phyloP scores from a whole-genome alignment of 2,329 filamentous ascomycete genomes.

The Apiospora hydei region DNA sequence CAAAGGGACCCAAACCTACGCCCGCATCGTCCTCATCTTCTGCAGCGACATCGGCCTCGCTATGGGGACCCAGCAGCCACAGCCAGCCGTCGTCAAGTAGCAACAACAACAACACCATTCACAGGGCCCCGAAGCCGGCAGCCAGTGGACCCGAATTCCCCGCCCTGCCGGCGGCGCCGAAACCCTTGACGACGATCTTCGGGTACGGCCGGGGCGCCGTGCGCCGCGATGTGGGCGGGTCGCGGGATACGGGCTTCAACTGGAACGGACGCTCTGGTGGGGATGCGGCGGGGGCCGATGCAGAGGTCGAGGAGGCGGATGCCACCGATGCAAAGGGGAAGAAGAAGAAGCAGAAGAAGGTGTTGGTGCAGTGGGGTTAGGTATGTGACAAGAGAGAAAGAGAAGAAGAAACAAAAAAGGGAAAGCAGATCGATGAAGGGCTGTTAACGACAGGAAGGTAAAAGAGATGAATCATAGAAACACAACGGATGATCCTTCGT shows the following conservation, averaged over 20 bases:
- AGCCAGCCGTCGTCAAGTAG: not conserved
- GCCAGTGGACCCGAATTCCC: conserved; percentile 74
- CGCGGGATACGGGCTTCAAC: conserved; percentile 58
- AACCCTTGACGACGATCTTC: conserved; percentile 67
- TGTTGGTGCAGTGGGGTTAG: conserved; percentile 68
- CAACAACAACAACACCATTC: conserved; percentile 17
- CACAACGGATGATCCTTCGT: not conserved
- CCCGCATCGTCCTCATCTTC: conserved; percentile 29
- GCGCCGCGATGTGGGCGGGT: conserved; percentile 57
- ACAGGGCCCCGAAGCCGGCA: conserved; percentile 32
- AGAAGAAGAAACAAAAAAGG: too few relatives aligned
- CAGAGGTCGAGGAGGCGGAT: conserved; percentile 28
- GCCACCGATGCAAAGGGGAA: conserved; percentile 51
- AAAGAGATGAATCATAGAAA: not conserved
- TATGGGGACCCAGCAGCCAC: conserved; percentile 35
- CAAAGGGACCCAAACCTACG: not conserved
- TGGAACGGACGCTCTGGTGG: conserved; percentile 50
- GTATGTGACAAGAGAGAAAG: not conserved
- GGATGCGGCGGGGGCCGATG: conserved; percentile 34
- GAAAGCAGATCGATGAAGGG: not conserved
- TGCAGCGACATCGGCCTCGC: conserved; percentile 27
- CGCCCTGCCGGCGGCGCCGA: conserved; percentile 80
- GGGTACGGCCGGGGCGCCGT: conserved; percentile 65
- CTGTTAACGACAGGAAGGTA: not conserved
- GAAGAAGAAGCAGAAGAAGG: conserved; percentile 68